A percentile compares a stretch with the other conserved stretches of the same genome.
phyloP scores from a whole-genome alignment of 139 green algal genomes.

The Chlorella sp. region DNA sequence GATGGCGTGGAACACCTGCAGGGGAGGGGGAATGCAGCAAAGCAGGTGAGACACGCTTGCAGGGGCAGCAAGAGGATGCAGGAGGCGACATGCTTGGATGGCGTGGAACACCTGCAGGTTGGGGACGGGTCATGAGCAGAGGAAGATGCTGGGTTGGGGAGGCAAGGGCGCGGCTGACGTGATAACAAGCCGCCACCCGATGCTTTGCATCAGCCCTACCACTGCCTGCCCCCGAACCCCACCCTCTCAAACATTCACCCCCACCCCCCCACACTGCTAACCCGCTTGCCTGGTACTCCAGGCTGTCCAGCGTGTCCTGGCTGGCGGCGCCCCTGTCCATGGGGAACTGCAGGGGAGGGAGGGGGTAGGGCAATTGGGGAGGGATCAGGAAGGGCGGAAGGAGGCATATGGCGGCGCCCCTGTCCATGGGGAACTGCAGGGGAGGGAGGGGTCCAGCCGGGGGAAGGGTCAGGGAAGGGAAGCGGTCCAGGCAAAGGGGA shows the following conservation, averaged over 20 bases:
- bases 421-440: conserved; percentile 17
- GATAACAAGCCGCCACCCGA: no score
- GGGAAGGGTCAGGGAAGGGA: no score
- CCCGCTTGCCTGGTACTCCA: conserved; percentile 6
- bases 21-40: not conserved
- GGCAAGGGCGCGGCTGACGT: no score
- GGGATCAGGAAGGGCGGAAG: not conserved
- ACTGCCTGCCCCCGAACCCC: no score
- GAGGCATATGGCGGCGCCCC: not conserved
- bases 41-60: no score
- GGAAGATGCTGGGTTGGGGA: no score
- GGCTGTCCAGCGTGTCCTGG: not conserved
- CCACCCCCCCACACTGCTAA: no score
- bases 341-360: conserved; percentile 16
- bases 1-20: no score
- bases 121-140: no score
- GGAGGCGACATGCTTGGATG: no score
- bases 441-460: not conserved
- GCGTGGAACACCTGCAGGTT: no score
- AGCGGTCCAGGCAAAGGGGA: no score
- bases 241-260: not conserved
- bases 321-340: not conserved
- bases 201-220: not conserved
- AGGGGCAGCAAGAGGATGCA: not conserved
- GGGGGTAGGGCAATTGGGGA: not conserved